Conservation (phyloP, 768 basidiomycete species). For the Leucocoprinus birnbaumii region DNA sequence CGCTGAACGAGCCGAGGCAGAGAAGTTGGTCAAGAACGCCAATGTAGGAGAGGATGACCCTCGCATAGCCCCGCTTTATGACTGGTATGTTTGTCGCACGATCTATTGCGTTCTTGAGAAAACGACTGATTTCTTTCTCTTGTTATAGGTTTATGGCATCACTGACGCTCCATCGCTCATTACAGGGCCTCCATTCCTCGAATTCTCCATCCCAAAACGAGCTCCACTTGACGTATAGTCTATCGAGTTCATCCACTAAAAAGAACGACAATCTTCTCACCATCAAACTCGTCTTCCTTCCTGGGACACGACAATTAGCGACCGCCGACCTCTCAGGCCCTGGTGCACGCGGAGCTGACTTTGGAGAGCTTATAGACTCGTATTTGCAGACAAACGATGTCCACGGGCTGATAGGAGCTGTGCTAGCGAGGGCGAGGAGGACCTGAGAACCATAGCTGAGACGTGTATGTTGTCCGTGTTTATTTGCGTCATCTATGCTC, state of each 20-base stretch:
- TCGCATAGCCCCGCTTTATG: slow-evolving; percentile 60
- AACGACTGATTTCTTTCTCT: neutral
- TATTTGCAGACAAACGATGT: slow-evolving; percentile 66
- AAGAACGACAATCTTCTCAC: slow-evolving; percentile 23
- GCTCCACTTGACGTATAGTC: slow-evolving; percentile 61
- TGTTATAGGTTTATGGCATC: slow-evolving; percentile 66
- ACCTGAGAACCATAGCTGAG: neutral
- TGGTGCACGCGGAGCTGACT: slow-evolving; percentile 37
- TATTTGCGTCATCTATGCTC: neutral
- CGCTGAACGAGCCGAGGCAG: slow-evolving; percentile 63
- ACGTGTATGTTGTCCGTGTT: neutral
- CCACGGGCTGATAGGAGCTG: slow-evolving; percentile 58
- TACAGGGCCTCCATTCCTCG: slow-evolving; percentile 58
- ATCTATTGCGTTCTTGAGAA: neutral
- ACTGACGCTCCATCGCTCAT: slow-evolving; percentile 58
- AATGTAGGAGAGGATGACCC: slow-evolving; percentile 63
- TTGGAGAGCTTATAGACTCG: slow-evolving; percentile 57
- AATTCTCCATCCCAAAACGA: slow-evolving; percentile 72
- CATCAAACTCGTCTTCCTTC: slow-evolving; percentile 63
- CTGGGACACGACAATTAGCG: slow-evolving; percentile 64
- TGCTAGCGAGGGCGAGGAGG: slow-evolving; percentile 44
- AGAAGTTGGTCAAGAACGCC: slow-evolving; percentile 60
- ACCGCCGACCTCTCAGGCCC: slow-evolving; percentile 54
- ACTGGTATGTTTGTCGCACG: slow-evolving; percentile 47
- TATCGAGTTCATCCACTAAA: neutral